Base-by-base conservation (phyloP, 2,329 filamentous ascomycete species). In the Penicillium sp. region DNA sequence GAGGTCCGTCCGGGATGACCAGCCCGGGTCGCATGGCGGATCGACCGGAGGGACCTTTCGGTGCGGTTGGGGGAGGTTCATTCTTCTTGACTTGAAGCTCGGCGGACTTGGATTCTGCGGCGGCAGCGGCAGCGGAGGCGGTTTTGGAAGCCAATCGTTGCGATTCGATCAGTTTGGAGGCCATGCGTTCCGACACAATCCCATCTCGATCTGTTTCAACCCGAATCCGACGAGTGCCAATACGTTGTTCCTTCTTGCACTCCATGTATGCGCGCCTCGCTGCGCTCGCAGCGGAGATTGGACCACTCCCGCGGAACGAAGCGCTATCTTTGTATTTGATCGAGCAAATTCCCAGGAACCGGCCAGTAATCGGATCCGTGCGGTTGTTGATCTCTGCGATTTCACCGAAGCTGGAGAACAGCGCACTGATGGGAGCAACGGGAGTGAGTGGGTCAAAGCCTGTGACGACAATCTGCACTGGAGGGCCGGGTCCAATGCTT, bases 141-240 rank as follows among this genome's bases (percentile, higher is more conserved):
- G 59, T 65, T 53, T 81, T 77, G 48, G 80, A 72, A 66, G 82
- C 84, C 58, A 85, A 81, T 64, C 85, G 85, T 64, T 89, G 88
- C 63, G 85, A 86, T 69, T 87, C 89, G 59, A 97, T 83, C 33
- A 88, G 85, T 59, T 86, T 86, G 62, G 93, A 88, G 43, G 97
- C 84, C 81, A 96, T 87, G 57, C 87, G 88, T 57, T 88, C 85
- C 71, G 93, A 96, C 72, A 90, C 90, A 60, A 88, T 86, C 4
- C 95, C 93, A 73, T 97, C 93, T 1, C 92, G 89, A 79, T 99
- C 95, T 66, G 93, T 89, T 71, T 96, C 90, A 6, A 98, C 93
- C 66, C 87, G 89, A 59, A 99, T 88, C 11, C 86, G 82, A 63
- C 89, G 86, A 33, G 89, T 83, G 57, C 95, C 93, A 68, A 98